Evolutionary conservation across 2,329 filamentous ascomycete species (phyloP), one percentile per base, ranked within the genome.

Genomic region (Epicoccum sorghinum): DNA sequence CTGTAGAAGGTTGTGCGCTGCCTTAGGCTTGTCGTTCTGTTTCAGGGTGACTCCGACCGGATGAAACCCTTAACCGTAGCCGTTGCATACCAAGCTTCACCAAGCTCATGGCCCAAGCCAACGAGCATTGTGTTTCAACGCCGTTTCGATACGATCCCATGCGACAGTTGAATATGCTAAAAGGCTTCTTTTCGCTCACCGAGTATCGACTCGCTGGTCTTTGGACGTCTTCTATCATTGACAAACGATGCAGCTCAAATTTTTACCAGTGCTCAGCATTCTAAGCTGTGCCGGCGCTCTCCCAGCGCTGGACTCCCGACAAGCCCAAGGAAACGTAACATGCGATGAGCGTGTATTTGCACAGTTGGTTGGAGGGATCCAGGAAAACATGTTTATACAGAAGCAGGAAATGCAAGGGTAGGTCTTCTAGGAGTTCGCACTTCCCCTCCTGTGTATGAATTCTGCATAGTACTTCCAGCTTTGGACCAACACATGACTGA

Each of bases 341-440:
- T 54, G 51, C 27, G 40, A 54, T 48, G 35, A 27, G 7, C 22
- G 10, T 10, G 44, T 40, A 35, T 37, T 29, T 6, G 24, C 44
- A 1, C 27, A 64, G 9, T 55, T 67, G 4, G 38, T 51, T 2
- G 48, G 53, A 1, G 63, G 63, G 5, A 67, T 66, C 8, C 52
- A 66, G 24, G 48, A 55, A 8, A 66, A 65, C 32, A 55, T 67
- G 23, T 51, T 58, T 23, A 65, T 67, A 13, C 65, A 67, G 38
- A 54, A 54, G 18, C 57, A 63, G 14, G 65, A 67, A 29, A 47
- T 66, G 3, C 46, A 59, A 43, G 60, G 60, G 65, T 62, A 47
- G 10, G 50, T 30, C 29, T 30, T 30, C 29, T 30, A 30, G 29
- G 18, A 18, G 18, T 18, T 18, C 18, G 18, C 18, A 18, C 18